These are phyloP conservation scores for Eucalyptus caleyi DNA, from an alignment of 345 rosid species.

Conservation along the genomic window DNA sequence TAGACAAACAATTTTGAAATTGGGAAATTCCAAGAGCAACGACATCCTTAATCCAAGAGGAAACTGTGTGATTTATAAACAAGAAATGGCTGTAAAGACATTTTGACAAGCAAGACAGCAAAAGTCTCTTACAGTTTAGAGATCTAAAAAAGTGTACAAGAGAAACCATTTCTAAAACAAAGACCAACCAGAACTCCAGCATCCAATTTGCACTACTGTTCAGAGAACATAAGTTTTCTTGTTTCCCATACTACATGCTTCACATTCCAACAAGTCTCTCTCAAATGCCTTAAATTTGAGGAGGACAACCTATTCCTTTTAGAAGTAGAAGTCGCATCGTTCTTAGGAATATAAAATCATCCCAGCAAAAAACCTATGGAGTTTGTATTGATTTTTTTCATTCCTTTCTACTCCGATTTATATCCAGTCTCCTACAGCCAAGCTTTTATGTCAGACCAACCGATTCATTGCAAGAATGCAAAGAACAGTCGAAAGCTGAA, in stretches of 20 bases:
- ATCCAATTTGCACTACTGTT: background rate
- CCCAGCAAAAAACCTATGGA: background rate
- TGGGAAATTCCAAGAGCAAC: background rate
- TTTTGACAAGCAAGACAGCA: background rate
- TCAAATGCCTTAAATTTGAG: background rate
- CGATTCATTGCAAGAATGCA: background rate
- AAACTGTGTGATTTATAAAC: background rate
- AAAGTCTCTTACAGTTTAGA: background rate
- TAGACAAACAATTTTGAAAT: background rate
- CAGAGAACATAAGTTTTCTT: background rate
- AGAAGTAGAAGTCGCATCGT: background rate
- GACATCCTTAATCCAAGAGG: background rate
- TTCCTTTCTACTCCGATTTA: background rate
- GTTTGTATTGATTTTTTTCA: background rate
- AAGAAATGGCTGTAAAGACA: background rate
- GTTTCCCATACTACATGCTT: background rate
- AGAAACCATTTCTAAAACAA: background rate
- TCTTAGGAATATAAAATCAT: background rate
- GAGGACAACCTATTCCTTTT: background rate
- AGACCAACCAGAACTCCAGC: background rate
- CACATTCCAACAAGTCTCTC: background rate
- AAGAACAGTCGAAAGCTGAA: background rate
- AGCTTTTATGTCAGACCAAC: background rate
- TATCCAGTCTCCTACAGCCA: background rate
- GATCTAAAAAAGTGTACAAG: background rate